Percentiles rank a stretch among this genome's conserved stretches.
Evolutionary conservation across 23 red algal genomes (phyloP).

Genomic region (Cyanidiococcus yangmingshanensis): DNA sequence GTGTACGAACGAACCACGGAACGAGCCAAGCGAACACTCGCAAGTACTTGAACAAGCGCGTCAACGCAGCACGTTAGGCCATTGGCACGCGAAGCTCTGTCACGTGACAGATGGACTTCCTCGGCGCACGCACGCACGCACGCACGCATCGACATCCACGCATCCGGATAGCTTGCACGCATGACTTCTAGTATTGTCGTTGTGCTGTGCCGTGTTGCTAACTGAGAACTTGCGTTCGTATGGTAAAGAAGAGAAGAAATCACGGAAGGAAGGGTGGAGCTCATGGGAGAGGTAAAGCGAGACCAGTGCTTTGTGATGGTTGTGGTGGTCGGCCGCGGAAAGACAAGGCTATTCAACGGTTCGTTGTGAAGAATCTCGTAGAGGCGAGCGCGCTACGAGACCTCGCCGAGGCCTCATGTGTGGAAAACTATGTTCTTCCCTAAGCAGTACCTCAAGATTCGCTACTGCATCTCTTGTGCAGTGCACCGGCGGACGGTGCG

Average conservation of each 20-base stretch:
- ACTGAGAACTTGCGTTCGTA: too few relatives aligned
- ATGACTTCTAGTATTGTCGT: too few relatives aligned
- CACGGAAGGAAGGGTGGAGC: slow-evolving; percentile 64
- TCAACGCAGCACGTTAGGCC: too few relatives aligned
- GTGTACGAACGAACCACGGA: too few relatives aligned
- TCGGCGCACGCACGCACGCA: too few relatives aligned
- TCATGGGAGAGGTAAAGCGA: slow-evolving; percentile 79
- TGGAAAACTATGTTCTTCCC: slow-evolving; percentile 84
- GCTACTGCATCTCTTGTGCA: slow-evolving; percentile 94
- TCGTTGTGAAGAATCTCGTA: slow-evolving; percentile 82
- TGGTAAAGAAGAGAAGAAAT: slow-evolving; percentile 81
- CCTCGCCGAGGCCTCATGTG: slow-evolving; percentile 63
- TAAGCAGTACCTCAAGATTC: slow-evolving; percentile 93
- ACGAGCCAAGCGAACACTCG: too few relatives aligned
- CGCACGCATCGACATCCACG: too few relatives aligned
- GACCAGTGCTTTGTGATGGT: slow-evolving; percentile 59
- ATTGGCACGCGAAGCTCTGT: too few relatives aligned
- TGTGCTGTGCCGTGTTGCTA: too few relatives aligned
- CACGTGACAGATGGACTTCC: too few relatives aligned
- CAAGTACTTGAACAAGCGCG: too few relatives aligned
- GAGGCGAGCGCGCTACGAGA: slow-evolving; percentile 80
- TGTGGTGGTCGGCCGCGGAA: slow-evolving; percentile 79
- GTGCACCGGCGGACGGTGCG: slow-evolving; percentile 94
- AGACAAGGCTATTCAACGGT: slow-evolving; percentile 97
- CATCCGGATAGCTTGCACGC: too few relatives aligned